Conservation (phyloP, 2,329 filamentous ascomycete species). For the Xylariaceae sp. region DNA sequence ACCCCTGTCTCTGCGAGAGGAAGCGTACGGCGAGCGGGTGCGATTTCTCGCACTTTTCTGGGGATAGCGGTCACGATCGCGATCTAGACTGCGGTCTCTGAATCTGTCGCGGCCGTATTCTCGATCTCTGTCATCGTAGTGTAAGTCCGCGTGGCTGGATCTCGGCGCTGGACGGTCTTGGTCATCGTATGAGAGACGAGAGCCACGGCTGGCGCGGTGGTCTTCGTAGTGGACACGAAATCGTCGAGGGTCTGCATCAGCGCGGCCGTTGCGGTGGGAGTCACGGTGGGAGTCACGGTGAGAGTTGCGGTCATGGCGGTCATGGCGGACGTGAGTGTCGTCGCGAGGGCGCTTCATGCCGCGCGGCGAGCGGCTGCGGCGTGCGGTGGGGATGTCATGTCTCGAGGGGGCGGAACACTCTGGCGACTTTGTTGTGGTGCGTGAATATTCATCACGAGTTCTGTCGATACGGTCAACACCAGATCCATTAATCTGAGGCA, state of each 20-base stretch:
- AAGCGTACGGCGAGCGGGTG: slow-evolving; percentile 29
- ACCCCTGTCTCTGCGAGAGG: slow-evolving; percentile 27
- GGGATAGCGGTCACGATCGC: slow-evolving; percentile 47
- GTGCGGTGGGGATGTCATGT: slow-evolving; percentile 44
- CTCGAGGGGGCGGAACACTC: slow-evolving; percentile 38
- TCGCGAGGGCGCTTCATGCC: slow-evolving; percentile 67
- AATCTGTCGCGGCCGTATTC: slow-evolving; percentile 34
- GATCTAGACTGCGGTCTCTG: slow-evolving; percentile 30
- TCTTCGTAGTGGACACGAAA: slow-evolving; percentile 64
- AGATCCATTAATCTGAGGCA: slow-evolving; percentile 70
- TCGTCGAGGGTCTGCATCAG: slow-evolving; percentile 55
- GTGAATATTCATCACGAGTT: slow-evolving; percentile 61
- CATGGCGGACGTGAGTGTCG: slow-evolving; percentile 52
- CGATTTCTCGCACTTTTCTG: slow-evolving; percentile 55
- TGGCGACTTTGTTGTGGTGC: slow-evolving; percentile 48
- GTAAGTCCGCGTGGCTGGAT: slow-evolving; percentile 35
- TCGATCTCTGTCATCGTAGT: slow-evolving; percentile 52
- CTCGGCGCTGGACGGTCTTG: slow-evolving; percentile 50
- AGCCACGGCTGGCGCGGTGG: slow-evolving; percentile 44
- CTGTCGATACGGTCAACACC: slow-evolving; percentile 92
- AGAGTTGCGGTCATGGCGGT: slow-evolving; percentile 48
- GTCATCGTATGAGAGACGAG: slow-evolving; percentile 54
- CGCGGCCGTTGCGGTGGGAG: slow-evolving; percentile 38
- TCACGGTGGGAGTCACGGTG: slow-evolving; percentile 48
- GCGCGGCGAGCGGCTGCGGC: slow-evolving; percentile 58